Conservation (phyloP, 495 filamentous ascomycete genomes). For the Achaetomiella virescens region DNA sequence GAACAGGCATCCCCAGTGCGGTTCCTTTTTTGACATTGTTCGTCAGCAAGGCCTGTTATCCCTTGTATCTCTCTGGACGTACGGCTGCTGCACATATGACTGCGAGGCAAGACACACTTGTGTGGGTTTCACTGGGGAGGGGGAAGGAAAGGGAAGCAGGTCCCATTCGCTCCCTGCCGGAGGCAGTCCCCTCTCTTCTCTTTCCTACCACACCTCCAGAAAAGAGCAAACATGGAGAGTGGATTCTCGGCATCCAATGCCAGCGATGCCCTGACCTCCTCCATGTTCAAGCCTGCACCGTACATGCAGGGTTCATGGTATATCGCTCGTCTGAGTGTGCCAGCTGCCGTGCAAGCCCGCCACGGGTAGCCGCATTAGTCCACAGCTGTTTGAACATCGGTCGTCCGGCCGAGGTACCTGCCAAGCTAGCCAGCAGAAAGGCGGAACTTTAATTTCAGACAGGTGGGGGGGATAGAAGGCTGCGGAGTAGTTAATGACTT, state of each 20-base stretch:
- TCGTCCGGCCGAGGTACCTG: conserved; percentile 13
- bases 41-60: not conserved
- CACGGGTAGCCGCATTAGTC: conserved; percentile 38
- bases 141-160: no score
- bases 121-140: no score
- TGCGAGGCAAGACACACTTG: not conserved
- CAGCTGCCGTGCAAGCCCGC: conserved; percentile 13
- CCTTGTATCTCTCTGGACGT: not conserved
- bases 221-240: not conserved
- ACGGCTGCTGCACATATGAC: not conserved
- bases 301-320: conserved; percentile 6
- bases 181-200: not conserved
- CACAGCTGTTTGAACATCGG: conserved; percentile 42
- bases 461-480: not conserved
- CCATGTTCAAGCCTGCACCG: conserved; percentile 2
- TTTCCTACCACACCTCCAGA: not conserved
- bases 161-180: not conserved
- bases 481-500: conserved; percentile 1
- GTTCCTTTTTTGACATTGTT: not conserved
- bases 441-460: conserved; percentile 4
- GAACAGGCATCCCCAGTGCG: not conserved
- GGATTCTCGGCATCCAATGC: not conserved
- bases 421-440: conserved; percentile 7
- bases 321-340: conserved; percentile 7
- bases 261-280: not conserved